These are phyloP conservation scores for Astragalus membranaceus DNA, from an alignment of 306 rosid species.

Conservation along the genomic window DNA sequence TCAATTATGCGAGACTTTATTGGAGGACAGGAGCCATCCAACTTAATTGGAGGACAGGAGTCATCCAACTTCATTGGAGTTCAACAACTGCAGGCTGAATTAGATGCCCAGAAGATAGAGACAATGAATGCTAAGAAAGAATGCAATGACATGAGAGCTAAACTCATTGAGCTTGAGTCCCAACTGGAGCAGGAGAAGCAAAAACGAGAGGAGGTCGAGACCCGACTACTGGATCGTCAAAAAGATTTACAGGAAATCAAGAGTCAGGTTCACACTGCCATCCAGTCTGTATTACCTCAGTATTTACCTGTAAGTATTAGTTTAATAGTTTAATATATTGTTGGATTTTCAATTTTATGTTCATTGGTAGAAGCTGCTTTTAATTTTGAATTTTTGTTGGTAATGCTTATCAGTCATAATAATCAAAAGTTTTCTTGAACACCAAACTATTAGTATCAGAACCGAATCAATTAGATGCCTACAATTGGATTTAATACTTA, in stretches of 20 bases:
- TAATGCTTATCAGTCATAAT: neutral
- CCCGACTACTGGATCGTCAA: conserved; percentile 20
- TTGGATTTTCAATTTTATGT: neutral
- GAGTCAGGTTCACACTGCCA: conserved; percentile 34
- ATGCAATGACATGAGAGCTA: conserved; percentile 23
- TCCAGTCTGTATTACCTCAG: conserved; percentile 31
- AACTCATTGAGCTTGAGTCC: conserved; percentile 28
- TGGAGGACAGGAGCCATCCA: neutral
- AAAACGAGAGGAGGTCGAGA: conserved; percentile 24
- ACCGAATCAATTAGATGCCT: neutral
- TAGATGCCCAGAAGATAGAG: conserved; percentile 29
- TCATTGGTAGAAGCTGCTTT: neutral
- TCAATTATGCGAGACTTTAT: conserved; percentile 11
- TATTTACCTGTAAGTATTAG: conserved; percentile 24
- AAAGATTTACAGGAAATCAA: conserved; percentile 27
- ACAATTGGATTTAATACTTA: neutral
- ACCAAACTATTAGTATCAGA: neutral
- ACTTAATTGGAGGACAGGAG: neutral
- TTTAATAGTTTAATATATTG: neutral
- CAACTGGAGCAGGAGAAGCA: conserved; percentile 24
- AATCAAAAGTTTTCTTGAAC: neutral
- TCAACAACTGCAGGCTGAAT: conserved; percentile 22
- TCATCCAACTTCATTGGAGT: neutral
- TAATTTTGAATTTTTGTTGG: neutral
- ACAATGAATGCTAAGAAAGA: conserved; percentile 26